phyloP scores from a whole-genome alignment of 2,329 filamentous ascomycete species.

The Escovopsis sp. region DNA sequence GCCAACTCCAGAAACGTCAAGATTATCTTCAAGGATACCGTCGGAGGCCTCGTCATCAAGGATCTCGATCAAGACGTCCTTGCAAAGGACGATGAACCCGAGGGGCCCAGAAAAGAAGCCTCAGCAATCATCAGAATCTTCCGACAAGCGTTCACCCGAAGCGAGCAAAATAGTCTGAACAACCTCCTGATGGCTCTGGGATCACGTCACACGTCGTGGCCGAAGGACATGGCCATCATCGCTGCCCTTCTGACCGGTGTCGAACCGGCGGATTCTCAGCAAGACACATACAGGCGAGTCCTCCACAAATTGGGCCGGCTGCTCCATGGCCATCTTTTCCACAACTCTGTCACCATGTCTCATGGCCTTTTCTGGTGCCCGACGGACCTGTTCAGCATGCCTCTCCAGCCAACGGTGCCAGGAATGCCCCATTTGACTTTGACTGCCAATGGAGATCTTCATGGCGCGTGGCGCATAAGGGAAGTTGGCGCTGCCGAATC shows the following conservation, averaged over 20 bases:
- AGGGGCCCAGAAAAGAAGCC: neutral
- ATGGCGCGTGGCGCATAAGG: no score
- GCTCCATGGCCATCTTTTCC: no score
- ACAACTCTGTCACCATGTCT: no score
- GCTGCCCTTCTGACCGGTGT: constrained; percentile 10
- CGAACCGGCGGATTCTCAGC: no score
- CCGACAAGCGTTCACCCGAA: neutral
- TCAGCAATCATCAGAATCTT: constrained; percentile 3
- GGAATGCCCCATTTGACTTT: no score
- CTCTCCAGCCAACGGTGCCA: no score
- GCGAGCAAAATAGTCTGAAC: neutral
- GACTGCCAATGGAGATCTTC: no score
- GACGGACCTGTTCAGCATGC: no score
- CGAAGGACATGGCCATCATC: constrained; percentile 10
- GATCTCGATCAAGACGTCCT: constrained; percentile 12
- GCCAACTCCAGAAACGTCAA: constrained; percentile 8
- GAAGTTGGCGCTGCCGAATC: no score
- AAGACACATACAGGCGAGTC: no score
- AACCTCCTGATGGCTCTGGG: constrained; percentile 10
- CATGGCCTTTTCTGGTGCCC: no score
- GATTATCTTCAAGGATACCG: constrained; percentile 6
- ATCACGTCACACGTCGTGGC: constrained; percentile 12
- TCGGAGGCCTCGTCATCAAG: constrained; percentile 6
- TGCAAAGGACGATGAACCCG: neutral
- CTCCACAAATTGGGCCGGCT: no score